A percentile compares a stretch with the other conserved stretches of the same genome.
These are phyloP conservation scores for Tetradesmus obliquus DNA, from an alignment of 139 green algal species.

Conservation along the genomic window DNA sequence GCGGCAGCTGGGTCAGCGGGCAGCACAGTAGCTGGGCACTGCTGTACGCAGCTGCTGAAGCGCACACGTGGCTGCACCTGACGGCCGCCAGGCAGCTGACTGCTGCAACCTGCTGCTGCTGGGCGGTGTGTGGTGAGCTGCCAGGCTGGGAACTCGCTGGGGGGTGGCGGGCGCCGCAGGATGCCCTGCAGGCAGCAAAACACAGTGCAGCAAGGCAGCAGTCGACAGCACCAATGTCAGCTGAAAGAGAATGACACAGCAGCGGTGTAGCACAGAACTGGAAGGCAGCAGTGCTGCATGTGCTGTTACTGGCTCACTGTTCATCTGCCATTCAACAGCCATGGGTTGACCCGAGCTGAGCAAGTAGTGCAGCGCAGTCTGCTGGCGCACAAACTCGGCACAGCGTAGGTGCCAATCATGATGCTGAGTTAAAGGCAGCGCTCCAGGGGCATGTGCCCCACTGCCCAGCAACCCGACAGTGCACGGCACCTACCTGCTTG, in stretches of 20 bases:
- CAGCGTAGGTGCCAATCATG: too few relatives aligned
- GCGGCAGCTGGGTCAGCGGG: not conserved
- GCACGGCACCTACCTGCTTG: constrained; percentile 27
- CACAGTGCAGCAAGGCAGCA: not conserved
- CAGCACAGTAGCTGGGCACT: not conserved
- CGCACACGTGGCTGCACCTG: not conserved
- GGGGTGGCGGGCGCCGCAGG: not conserved
- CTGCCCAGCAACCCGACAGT: too few relatives aligned
- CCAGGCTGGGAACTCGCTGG: not conserved
- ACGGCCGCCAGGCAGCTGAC: too few relatives aligned
- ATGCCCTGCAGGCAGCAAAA: not conserved
- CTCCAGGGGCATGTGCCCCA: too few relatives aligned
- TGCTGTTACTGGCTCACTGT: too few relatives aligned
- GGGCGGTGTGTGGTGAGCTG: not conserved
- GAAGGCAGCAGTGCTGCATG: too few relatives aligned
- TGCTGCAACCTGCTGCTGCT: not conserved
- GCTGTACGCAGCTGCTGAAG: not conserved
- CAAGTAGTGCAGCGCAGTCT: too few relatives aligned
- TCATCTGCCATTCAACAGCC: too few relatives aligned
- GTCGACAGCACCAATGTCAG: not conserved
- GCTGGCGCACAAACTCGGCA: too few relatives aligned
- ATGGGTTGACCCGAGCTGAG: too few relatives aligned
- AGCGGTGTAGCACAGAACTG: too few relatives aligned
- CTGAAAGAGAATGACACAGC: not conserved
- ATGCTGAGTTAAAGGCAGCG: too few relatives aligned